Evolutionary conservation across 2,329 filamentous ascomycete species (phyloP).

Genomic region (Phialemoniopsis sp.): DNA sequence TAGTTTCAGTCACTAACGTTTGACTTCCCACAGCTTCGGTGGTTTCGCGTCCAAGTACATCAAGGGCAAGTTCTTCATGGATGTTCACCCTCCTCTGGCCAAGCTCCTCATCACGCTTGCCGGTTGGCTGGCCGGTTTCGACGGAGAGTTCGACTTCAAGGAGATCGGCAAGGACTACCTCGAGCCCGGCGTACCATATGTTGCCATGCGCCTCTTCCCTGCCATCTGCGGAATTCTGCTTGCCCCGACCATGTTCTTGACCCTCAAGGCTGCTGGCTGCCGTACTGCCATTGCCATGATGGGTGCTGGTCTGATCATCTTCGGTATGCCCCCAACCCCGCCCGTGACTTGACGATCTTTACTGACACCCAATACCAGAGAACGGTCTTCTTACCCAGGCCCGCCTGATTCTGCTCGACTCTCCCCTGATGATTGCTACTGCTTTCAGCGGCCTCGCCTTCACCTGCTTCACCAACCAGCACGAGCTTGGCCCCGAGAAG

Average conservation of each 20-base stretch:
- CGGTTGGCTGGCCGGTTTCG: constrained; percentile 90
- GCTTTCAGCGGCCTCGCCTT: constrained; percentile 88
- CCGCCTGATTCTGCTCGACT: constrained; percentile 92
- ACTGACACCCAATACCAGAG: constrained; percentile 47
- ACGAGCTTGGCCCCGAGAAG: constrained; percentile 84
- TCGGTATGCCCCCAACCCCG: constrained; percentile 58
- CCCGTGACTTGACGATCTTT: neutral
- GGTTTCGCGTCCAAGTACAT: constrained; percentile 99
- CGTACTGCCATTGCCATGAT: constrained; percentile 79
- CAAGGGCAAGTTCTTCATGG: constrained; percentile 99
- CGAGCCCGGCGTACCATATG: constrained; percentile 91
- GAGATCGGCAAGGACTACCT: constrained; percentile 99
- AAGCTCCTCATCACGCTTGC: constrained; percentile 95
- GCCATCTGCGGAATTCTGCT: constrained; percentile 85
- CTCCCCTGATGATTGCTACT: constrained; percentile 88
- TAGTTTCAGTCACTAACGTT: constrained; percentile 10
- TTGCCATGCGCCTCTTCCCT: constrained; percentile 92
- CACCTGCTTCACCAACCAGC: constrained; percentile 92
- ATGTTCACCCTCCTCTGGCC: constrained; percentile 95
- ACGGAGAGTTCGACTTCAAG: constrained; percentile 97
- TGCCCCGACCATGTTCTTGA: constrained; percentile 91
- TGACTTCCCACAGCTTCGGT: constrained; percentile 66
- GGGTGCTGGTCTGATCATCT: constrained; percentile 83
- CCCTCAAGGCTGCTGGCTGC: constrained; percentile 85
- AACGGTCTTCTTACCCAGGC: constrained; percentile 95